Evolutionary conservation across 805 yeast genomes (phyloP), one percentile per base, ranked within the genome.

Genomic region (Wickerhamiella cacticola): DNA sequence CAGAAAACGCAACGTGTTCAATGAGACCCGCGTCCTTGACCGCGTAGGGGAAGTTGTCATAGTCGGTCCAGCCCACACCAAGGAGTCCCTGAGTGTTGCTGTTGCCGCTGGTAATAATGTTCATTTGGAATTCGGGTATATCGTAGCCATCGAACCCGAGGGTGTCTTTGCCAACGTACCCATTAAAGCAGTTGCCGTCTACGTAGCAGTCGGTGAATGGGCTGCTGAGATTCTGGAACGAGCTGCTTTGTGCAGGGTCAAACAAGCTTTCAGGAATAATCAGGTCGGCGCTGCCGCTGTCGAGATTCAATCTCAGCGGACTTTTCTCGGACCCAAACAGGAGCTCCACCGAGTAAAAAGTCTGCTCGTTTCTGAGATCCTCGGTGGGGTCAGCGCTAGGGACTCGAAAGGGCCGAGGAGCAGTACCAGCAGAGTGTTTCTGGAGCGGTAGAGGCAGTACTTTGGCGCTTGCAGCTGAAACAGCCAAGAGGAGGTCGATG

Each of bases 91-190:
- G 8, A 23, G 24, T 6, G 9, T 15, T 29, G 10, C 13, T 19
- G 15, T 22, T 74, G 28, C 63, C 61, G 58, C 76, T 76, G 2
- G 83, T 92, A 22, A 86, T 76, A 1, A 94, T 96, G 61, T 86
- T 72, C 3, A 86, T 76, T 25, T 81, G 65, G 48, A 68, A 65
- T 0, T 67, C 52, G 9, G 82, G 66, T 2, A 69, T 62, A 10
- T 70, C 61, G 42, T 69, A 9, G 15, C 26, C 49, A 39, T 78
- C 76, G 46, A 83, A 56, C 2, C 56, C 52, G 4, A 87, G 68
- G 34, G 67, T 65, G 57, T 87, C 96, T 10, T 24, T 33, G 7
- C 38, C 55, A 2, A 49, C 75, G n/a, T 53, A 55, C n/a, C 84
- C 84, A n/a, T 58, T 55, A 7, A 79, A 80, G 53, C 60, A 67